Evolutionary conservation across 257 asterid species (phyloP).

Genomic region (Fraxinus quadrangulata): DNA sequence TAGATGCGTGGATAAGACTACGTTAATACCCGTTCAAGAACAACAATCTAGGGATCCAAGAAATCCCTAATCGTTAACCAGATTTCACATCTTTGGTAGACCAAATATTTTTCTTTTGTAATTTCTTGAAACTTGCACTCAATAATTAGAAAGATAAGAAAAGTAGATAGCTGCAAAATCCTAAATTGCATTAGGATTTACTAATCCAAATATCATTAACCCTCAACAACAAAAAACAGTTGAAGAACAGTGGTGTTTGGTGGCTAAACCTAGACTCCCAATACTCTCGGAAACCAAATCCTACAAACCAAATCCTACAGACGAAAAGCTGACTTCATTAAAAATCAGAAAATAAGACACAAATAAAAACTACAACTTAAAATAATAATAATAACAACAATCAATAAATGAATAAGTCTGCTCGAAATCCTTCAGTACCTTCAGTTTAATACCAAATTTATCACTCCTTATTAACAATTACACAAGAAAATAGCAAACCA

Average conservation of each 20-base stretch:
- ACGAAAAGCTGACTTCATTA: slow-evolving; percentile 8
- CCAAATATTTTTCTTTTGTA: not conserved
- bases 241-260: slow-evolving; percentile 1
- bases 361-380: not conserved
- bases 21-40: not conserved
- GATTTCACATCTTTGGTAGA: slow-evolving; percentile 19
- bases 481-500: not conserved
- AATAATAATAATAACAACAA: not conserved
- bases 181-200: not conserved
- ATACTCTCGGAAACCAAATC: slow-evolving; percentile 25
- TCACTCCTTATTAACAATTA: slow-evolving; percentile 24
- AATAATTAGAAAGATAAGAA: not conserved
- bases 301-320: slow-evolving; percentile 20
- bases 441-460: slow-evolving; percentile 29
- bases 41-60: slow-evolving; percentile 14
- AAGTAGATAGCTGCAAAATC: not conserved
- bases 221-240: not conserved
- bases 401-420: not conserved
- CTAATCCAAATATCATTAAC: not conserved
- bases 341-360: slow-evolving; percentile 4
- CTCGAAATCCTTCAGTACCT: slow-evolving; percentile 14
- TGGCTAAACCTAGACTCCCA: slow-evolving; percentile 30
- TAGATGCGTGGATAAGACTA: not conserved
- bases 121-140: not conserved
- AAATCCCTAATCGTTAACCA: not conserved